phyloP scores from a whole-genome alignment of 192 early-diverging fungal genomes.

The Podila verticillata region DNA sequence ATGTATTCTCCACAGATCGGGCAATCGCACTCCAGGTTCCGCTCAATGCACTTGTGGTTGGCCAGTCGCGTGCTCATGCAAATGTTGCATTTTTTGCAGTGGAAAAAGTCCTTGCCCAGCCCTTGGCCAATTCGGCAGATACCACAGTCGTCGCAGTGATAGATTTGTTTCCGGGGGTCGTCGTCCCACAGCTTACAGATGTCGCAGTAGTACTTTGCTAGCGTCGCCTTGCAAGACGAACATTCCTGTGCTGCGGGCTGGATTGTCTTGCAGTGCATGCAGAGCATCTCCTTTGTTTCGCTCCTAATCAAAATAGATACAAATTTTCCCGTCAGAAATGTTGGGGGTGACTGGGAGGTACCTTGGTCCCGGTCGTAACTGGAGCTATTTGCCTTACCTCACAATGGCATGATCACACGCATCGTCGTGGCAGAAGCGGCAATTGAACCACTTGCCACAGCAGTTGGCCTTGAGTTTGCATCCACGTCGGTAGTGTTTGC shows the following conservation, averaged over 20 bases:
- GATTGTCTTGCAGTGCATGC: constrained; percentile 86
- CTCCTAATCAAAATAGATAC: no score
- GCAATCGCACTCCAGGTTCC: constrained; percentile 90
- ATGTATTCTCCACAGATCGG: constrained; percentile 98
- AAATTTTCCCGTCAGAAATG: no score
- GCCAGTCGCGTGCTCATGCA: constrained; percentile 84
- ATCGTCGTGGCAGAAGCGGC: constrained; percentile 88
- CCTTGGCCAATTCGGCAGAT: constrained; percentile 91
- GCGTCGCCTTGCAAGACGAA: constrained; percentile 67
- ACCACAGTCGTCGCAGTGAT: constrained; percentile 92
- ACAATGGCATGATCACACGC: constrained; percentile 78
- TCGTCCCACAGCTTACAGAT: constrained; percentile 94
- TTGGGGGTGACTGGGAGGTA: no score
- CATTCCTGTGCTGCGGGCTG: constrained; percentile 86
- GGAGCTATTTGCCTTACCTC: constrained; percentile 55
- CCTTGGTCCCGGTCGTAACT: no score
- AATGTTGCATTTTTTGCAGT: constrained; percentile 91
- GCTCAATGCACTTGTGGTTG: constrained; percentile 91
- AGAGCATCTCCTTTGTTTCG: constrained; percentile 83
- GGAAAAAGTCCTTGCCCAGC: constrained; percentile 83
- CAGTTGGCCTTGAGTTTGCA: constrained; percentile 83
- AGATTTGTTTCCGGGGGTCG: constrained; percentile 81
- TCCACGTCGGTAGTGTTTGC: constrained; percentile 81
- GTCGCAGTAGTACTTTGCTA: constrained; percentile 89
- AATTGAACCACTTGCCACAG: constrained; percentile 81